Conservation (phyloP, 208 protist genomes). For the Leptomonas seymouri region DNA sequence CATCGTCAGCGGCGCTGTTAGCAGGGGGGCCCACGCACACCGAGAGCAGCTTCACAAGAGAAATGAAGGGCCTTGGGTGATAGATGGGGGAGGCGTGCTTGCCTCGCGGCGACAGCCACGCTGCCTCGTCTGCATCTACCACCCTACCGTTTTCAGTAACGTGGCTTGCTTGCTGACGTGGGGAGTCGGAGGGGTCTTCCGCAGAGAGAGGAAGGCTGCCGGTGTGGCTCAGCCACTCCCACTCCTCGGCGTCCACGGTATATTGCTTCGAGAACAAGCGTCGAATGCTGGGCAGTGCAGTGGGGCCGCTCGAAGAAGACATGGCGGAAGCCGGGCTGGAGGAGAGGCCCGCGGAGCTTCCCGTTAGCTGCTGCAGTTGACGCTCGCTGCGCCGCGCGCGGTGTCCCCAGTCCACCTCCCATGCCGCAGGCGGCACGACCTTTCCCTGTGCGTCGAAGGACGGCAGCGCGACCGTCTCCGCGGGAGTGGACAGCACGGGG, state of each 20-base stretch:
- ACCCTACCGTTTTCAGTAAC: not conserved
- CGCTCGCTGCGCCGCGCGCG: constrained; percentile 18
- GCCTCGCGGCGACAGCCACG: constrained; percentile 21
- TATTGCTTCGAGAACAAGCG: constrained; percentile 29
- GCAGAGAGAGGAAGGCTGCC: not conserved
- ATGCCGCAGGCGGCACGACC: constrained; percentile 3
- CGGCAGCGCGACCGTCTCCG: constrained; percentile 18
- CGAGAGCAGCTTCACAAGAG: constrained; percentile 26
- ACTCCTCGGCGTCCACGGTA: not conserved
- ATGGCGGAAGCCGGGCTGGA: not conserved
- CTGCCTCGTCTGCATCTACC: constrained; percentile 10
- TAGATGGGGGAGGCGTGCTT: constrained; percentile 24
- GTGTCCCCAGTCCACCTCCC: constrained; percentile 12
- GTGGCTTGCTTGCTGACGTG: too few species aligned
- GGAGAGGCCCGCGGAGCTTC: constrained; percentile 19
- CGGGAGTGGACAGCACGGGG: too few species aligned
- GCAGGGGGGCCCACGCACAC: not conserved
- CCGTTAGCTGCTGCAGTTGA: constrained; percentile 23
- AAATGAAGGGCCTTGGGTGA: constrained; percentile 31
- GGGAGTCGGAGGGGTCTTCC: too few species aligned
- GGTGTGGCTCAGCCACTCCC: too few species aligned
- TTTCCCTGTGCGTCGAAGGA: constrained; percentile 29
- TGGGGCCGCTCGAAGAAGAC: not conserved
- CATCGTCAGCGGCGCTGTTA: not conserved
- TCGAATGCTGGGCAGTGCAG: constrained; percentile 29